Evolutionary conservation across 352 stramenopile genomes (phyloP).

Genomic region (Stramenopiles sp.): DNA sequence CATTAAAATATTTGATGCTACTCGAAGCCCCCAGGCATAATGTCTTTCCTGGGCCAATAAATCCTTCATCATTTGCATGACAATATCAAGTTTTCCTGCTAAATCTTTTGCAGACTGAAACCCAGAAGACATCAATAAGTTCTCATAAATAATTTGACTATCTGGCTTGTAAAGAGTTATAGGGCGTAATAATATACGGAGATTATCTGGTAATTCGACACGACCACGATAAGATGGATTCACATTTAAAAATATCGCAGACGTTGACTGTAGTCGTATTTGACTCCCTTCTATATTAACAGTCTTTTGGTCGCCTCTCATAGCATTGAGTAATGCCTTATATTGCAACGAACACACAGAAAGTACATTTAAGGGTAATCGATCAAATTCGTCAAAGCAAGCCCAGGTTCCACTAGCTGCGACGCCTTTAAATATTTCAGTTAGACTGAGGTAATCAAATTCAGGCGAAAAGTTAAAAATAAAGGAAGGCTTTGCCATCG

Average conservation of each 20-base stretch:
- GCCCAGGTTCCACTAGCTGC: constrained; percentile 65
- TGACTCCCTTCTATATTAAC: constrained; percentile 75
- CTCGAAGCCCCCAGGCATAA: constrained; percentile 78
- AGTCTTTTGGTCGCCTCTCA: constrained; percentile 50
- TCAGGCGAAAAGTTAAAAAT: constrained; percentile 73
- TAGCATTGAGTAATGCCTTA: constrained; percentile 67
- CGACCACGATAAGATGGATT: constrained; percentile 73
- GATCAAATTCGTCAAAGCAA: constrained; percentile 84
- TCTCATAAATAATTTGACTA: constrained; percentile 74
- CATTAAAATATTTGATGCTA: constrained; percentile 65
- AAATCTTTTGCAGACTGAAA: constrained; percentile 69
- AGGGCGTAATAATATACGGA: constrained; percentile 68
- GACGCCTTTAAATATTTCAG: constrained; percentile 84
- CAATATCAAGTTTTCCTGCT: constrained; percentile 68
- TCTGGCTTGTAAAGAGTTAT: constrained; percentile 86
- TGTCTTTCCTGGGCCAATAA: constrained; percentile 67
- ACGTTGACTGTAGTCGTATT: constrained; percentile 46
- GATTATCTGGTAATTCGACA: constrained; percentile 56
- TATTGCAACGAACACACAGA: constrained; percentile 72
- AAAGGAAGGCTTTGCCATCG: constrained; percentile 67
- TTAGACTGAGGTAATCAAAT: constrained; percentile 73
- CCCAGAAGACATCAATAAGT: constrained; percentile 80
- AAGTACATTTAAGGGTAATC: constrained; percentile 58
- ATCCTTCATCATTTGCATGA: constrained; percentile 62
- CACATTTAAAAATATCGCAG: constrained; percentile 82